Conservation (phyloP, 78 protist genomes). For the Capsaspora owczarzaki region DNA sequence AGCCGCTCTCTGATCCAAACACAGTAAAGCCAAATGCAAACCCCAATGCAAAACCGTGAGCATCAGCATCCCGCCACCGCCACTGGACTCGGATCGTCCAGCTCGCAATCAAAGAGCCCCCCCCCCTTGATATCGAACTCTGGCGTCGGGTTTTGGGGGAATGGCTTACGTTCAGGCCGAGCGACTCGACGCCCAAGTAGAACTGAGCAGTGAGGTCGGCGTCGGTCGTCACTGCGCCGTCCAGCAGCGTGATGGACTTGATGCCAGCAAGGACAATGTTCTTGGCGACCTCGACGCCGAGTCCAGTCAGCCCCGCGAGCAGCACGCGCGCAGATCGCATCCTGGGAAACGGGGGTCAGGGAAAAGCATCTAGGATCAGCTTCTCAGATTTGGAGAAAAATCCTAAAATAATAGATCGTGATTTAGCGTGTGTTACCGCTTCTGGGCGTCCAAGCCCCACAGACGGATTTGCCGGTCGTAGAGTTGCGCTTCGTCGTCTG, state of each 20-base stretch:
- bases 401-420: too few relatives aligned
- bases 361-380: too few relatives aligned
- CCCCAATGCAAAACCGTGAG: background rate
- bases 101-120: too few relatives aligned
- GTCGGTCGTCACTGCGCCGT: slow-evolving; percentile 18
- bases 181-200: slow-evolving; percentile 14
- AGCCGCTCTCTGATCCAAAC: slow-evolving; percentile 42
- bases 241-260: slow-evolving; percentile 68
- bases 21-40: background rate
- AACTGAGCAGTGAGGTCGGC: slow-evolving; percentile 53
- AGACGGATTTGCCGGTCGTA: slow-evolving; percentile 63
- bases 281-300: slow-evolving; percentile 84
- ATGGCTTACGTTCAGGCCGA: slow-evolving; percentile 37
- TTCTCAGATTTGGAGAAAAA: too few relatives aligned
- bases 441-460: slow-evolving; percentile 71
- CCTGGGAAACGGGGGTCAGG: too few relatives aligned
- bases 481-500: slow-evolving; percentile 39
- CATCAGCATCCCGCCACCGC: too few relatives aligned
- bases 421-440: slow-evolving; percentile 8
- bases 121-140: too few relatives aligned
- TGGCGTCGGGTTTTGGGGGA: too few relatives aligned
- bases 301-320: slow-evolving; percentile 74
- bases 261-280: slow-evolving; percentile 91
- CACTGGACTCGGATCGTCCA: too few relatives aligned
- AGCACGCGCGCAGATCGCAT: slow-evolving; percentile 50